Percentiles rank a stretch among this genome's conserved stretches.
Evolutionary conservation across 805 yeast species (phyloP).

Genomic region (Groenewaldozyma salmanticensis): DNA sequence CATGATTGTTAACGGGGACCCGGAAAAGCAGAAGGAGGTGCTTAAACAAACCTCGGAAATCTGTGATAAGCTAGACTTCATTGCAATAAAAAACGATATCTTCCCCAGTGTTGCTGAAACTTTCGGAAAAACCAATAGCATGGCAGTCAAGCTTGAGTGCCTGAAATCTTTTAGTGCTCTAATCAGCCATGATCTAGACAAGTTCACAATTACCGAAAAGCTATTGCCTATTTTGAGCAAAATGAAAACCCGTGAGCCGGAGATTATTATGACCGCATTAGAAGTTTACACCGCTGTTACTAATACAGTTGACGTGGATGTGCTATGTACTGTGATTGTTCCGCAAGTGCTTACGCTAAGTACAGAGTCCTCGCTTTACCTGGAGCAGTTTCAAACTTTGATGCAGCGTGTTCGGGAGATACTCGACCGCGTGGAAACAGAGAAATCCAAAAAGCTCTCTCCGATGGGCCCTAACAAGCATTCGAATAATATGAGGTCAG

Average conservation of each 20-base stretch:
- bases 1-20: conserved; percentile 25
- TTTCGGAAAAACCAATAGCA: conserved; percentile 76
- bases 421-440: conserved; percentile 35
- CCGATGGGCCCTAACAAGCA: conserved; percentile 3
- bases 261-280: conserved; percentile 45
- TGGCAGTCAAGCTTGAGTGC: conserved; percentile 66
- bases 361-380: conserved; percentile 35
- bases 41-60: conserved; percentile 35
- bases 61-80: conserved; percentile 46
- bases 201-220: conserved; percentile 61
- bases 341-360: conserved; percentile 46
- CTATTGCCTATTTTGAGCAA: conserved; percentile 68
- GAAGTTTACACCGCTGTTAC: conserved; percentile 30
- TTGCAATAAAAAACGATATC: conserved; percentile 63
- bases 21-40: conserved; percentile 43
- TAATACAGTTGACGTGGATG: conserved; percentile 38
- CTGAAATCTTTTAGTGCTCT: conserved; percentile 50
- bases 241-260: conserved; percentile 67
- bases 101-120: conserved; percentile 63
- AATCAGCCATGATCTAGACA: conserved; percentile 47
- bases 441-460: conserved; percentile 30
- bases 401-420: conserved; percentile 33
- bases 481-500: background rate
- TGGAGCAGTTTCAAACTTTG: conserved; percentile 34
- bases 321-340: conserved; percentile 41